Evolutionary conservation across 1,139 yeast genomes (phyloP).

Genomic region (Arxiozyma telluris): DNA sequence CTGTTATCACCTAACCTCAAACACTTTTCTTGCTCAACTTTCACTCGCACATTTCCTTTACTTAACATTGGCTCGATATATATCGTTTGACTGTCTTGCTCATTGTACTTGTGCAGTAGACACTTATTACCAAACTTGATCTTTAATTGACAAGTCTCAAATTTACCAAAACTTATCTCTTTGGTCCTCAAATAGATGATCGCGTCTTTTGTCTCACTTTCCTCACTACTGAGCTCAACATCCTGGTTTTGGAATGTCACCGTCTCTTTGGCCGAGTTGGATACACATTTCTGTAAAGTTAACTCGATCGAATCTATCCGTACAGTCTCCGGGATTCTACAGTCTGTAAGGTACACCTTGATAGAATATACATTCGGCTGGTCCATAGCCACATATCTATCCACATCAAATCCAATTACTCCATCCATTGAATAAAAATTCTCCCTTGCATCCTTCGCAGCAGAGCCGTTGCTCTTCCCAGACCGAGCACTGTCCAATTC

Average conservation of each 20-base stretch:
- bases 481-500: constrained; percentile 8
- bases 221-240: constrained; percentile 5
- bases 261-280: constrained; percentile 10
- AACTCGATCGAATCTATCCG: constrained; percentile 15
- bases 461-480: constrained; percentile 5
- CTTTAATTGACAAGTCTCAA: constrained; percentile 18
- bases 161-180: constrained; percentile 21
- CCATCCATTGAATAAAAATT: constrained; percentile 22
- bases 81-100: constrained; percentile 4
- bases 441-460: neutral
- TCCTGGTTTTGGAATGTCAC: constrained; percentile 12
- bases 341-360: constrained; percentile 12
- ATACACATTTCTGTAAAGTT: constrained; percentile 9
- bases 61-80: constrained; percentile 15
- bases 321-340: constrained; percentile 16
- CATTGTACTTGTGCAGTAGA: constrained; percentile 19
- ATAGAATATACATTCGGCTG: constrained; percentile 20
- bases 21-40: constrained; percentile 13
- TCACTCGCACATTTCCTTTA: constrained; percentile 13
- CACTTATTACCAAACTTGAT: constrained; percentile 20
- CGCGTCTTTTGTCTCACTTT: constrained; percentile 8
- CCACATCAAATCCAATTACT: constrained; percentile 14
- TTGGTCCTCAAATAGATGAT: constrained; percentile 12
- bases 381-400: constrained; percentile 5
- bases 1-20: constrained; percentile 16